Percentiles rank a stretch among this genome's conserved stretches.
Evolutionary conservation across 106 monocot genomes (phyloP).

Genomic region (Dioscorea dumetorum): DNA sequence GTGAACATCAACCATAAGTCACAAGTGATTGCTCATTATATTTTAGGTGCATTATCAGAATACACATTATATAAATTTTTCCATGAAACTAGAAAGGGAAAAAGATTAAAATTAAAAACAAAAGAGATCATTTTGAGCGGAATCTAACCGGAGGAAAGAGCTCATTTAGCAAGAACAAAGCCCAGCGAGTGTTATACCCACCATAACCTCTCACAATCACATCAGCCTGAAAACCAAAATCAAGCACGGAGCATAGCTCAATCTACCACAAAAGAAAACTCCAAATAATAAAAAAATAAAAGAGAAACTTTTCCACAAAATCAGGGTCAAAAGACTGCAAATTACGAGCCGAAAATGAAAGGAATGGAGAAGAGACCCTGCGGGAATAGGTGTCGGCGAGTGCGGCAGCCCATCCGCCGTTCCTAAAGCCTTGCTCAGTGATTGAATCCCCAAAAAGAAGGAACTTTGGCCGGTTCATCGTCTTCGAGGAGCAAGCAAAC

Average conservation of each 20-base stretch:
- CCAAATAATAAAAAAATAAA: too few species aligned
- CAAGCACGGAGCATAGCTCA: neutral
- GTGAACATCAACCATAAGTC: too few species aligned
- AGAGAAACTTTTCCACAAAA: neutral
- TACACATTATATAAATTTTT: too few species aligned
- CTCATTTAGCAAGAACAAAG: constrained; percentile 65
- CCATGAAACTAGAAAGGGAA: too few species aligned
- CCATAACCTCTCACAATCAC: constrained; percentile 86
- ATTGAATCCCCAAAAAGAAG: constrained; percentile 92
- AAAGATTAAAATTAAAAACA: too few species aligned
- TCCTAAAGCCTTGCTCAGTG: constrained; percentile 78
- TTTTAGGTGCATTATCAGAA: too few species aligned
- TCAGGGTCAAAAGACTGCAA: too few species aligned
- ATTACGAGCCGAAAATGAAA: too few species aligned
- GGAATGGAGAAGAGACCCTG: constrained; percentile 36
- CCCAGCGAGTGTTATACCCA: constrained; percentile 95
- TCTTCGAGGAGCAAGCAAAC: neutral
- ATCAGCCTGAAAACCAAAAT: constrained; percentile 55
- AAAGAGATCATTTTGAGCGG: too few species aligned
- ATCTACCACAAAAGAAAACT: too few species aligned
- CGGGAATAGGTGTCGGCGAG: constrained; percentile 83
- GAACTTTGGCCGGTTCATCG: constrained; percentile 33
- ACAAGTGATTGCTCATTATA: too few species aligned
- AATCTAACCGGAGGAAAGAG: constrained; percentile 56
- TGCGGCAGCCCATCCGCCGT: constrained; percentile 86